A percentile compares a stretch with the other conserved stretches of the same genome.
These are phyloP conservation scores for Friedmanniomyces endolithicus DNA, from an alignment of 495 filamentous ascomycete species.

Conservation along the genomic window DNA sequence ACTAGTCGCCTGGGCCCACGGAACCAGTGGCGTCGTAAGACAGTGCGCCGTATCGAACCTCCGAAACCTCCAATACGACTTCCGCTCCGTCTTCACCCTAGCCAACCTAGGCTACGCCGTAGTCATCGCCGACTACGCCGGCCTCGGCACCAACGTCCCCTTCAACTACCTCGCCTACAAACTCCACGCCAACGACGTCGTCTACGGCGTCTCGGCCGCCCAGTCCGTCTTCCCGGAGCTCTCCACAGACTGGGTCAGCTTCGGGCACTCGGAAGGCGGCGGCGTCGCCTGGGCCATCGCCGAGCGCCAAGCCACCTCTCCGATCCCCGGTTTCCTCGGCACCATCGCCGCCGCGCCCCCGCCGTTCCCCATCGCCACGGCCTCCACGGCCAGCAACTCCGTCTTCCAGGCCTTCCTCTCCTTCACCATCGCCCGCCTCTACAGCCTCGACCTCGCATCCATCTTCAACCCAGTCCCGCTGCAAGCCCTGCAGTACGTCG, in stretches of 20 bases:
- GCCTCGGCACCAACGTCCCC: constrained; percentile 35
- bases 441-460: constrained; percentile 2
- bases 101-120: constrained; percentile 41
- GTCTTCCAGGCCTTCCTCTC: constrained; percentile 5
- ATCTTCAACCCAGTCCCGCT: constrained; percentile 4
- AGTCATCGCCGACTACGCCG: constrained; percentile 43
- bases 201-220: constrained; percentile 36
- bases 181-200: constrained; percentile 33
- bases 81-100: constrained; percentile 35
- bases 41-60: constrained; percentile 34
- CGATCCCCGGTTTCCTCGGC: constrained; percentile 32
- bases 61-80: constrained; percentile 37
- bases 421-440: constrained; percentile 2
- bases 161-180: constrained; percentile 30
- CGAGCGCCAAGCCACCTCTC: constrained; percentile 22
- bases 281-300: constrained; percentile 36
- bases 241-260: constrained; percentile 29
- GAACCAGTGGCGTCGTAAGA: constrained; percentile 37
- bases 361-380: not conserved
- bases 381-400: not conserved
- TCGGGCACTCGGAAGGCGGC: constrained; percentile 42
- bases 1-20: constrained; percentile 42
- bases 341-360: constrained; percentile 31
- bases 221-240: constrained; percentile 30
- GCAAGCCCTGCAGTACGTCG: not conserved